Evolutionary conservation across 495 filamentous ascomycete genomes (phyloP), one percentile per base, ranked within the genome.

Genomic region (Podospora pseudoanserina): DNA sequence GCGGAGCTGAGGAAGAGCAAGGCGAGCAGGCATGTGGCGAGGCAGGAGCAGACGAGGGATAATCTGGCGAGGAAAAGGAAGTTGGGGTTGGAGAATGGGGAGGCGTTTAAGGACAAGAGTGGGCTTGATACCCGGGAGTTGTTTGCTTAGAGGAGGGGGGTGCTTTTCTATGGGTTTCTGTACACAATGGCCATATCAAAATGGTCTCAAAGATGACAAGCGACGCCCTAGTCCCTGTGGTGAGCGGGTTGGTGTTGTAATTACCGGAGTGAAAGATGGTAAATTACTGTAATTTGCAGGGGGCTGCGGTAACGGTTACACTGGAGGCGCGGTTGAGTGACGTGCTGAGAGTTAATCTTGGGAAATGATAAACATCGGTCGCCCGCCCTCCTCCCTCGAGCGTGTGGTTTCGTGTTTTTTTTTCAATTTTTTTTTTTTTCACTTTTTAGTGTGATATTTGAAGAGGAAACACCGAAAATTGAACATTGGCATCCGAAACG

Each of bases 61-160:
- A 83, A 86, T 30, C 84, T 89, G 72, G 85, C 87, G 56, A 94
- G 92, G 86, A 89, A 84, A 77, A 87, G 87, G 16, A 87, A 89
- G 53, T 77, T 99, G 71, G 92, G 92, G 15, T 77, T 97, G 71
- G 85, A 87, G 66, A 87, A 82, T 5, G 86, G 87, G 34, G 88
- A 87, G n/a, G 85, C 83, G 7, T 84, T 80, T 68, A 80, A 83
- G 79, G 83, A 79, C 72, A 85, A 81, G 69, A 88, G 89, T 79
- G 89, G 88, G 70, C 80, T 98, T 76, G 95, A 97, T 80, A 90
- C 90, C 68, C 85, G 86, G 67, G 84, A 90, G 68, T 79, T 99
- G 58, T 99, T 97, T 83, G 88, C 88, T 76, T 97, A 77, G 81
- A 64, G 39, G 2, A 77, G 81, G 64, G 39, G 9, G 39, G 30